A percentile compares a stretch with the other conserved stretches of the same genome.
Evolutionary conservation across 805 yeast genomes (phyloP).

Genomic region (Candida mattraensis): DNA sequence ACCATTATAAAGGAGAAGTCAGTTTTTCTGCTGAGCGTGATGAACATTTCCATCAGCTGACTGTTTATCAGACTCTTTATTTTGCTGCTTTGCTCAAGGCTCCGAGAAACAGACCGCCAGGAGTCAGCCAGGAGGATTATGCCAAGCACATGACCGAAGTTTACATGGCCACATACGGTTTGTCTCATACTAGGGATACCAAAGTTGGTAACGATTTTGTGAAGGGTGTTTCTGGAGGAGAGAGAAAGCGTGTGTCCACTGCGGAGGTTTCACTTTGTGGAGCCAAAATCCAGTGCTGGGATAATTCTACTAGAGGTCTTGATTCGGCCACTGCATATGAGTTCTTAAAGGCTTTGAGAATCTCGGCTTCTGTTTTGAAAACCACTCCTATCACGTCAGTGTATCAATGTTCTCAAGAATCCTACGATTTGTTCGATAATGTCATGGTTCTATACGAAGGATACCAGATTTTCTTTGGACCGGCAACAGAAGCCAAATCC

Average conservation of each 20-base stretch:
- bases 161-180: conserved; percentile 29
- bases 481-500: conserved; percentile 32
- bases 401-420: conserved; percentile 38
- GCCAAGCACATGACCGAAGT: conserved; percentile 54
- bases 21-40: conserved; percentile 69
- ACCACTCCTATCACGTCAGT: conserved; percentile 49
- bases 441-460: conserved; percentile 40
- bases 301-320: conserved; percentile 65
- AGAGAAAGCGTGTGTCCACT: conserved; percentile 59
- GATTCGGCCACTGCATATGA: conserved; percentile 66
- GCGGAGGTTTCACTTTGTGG: conserved; percentile 46
- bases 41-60: conserved; percentile 62
- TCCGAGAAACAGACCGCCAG: conserved; percentile 56
- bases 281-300: conserved; percentile 49
- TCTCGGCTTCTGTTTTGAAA: conserved; percentile 44
- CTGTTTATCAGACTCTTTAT: conserved; percentile 62
- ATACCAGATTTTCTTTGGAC: conserved; percentile 39
- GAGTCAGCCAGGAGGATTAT: conserved; percentile 49
- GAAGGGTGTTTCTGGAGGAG: conserved; percentile 66
- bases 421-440: conserved; percentile 40
- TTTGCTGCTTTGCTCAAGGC: conserved; percentile 61
- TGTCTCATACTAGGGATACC: conserved; percentile 49
- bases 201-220: conserved; percentile 59
- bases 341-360: conserved; percentile 52
- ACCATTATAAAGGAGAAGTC: conserved; percentile 63